A percentile compares a stretch with the other conserved stretches of the same genome.
Conservation (phyloP, 1,139 yeast species). For the Candida sp. region DNA sequence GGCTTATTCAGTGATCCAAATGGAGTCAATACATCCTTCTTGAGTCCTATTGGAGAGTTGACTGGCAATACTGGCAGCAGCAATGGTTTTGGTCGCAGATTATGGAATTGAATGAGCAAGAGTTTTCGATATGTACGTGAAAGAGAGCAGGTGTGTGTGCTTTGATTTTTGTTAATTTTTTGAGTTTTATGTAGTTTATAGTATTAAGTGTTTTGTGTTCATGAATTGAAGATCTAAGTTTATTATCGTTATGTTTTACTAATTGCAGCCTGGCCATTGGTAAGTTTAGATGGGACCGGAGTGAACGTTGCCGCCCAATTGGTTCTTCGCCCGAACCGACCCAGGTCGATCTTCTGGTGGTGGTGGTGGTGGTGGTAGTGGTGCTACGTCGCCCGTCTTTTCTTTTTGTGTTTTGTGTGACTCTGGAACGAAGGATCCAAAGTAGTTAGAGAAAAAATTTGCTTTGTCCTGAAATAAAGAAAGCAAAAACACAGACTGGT, state of each 20-base stretch:
- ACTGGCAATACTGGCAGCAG: slow-evolving; percentile 3
- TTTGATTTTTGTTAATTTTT: neutral
- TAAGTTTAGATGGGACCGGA: no score
- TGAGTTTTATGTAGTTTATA: neutral
- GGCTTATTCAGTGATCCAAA: slow-evolving; percentile 13
- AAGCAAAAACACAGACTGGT: neutral
- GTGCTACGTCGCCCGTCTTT: neutral
- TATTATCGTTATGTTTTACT: neutral
- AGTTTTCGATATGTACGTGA: neutral
- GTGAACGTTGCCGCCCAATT: no score
- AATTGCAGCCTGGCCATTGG: no score
- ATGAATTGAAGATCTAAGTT: neutral
- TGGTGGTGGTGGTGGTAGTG: no score
- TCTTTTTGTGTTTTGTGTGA: neutral
- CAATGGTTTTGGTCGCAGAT: slow-evolving; percentile 17
- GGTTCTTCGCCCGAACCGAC: no score
- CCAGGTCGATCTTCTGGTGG: no score
- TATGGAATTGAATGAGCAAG: slow-evolving; percentile 19
- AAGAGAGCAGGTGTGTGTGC: neutral
- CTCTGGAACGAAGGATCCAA: neutral
- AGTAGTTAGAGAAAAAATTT: neutral
- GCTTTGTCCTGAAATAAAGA: neutral
- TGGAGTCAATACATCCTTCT: slow-evolving; percentile 8
- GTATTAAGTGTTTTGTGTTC: neutral
- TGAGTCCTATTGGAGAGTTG: slow-evolving; percentile 16